Conservation (phyloP, 2,329 filamentous ascomycete species). For the Alternaria burnsii region DNA sequence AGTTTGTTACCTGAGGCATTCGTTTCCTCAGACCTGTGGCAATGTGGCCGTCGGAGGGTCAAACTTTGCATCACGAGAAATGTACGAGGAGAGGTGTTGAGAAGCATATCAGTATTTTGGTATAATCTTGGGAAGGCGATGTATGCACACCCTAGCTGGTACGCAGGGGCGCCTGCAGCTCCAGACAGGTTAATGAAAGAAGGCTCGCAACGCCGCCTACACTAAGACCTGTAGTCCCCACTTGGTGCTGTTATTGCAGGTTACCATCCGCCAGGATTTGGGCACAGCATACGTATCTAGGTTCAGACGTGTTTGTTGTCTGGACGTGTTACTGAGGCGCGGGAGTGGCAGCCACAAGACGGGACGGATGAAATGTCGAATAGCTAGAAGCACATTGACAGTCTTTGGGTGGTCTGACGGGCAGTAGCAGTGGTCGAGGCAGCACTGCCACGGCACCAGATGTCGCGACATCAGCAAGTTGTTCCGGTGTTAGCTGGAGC, state of each 20-base stretch:
- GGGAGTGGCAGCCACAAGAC: neutral
- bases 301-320: constrained; percentile 1
- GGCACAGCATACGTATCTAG: constrained; percentile 2
- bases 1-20: neutral
- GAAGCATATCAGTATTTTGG: neutral
- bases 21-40: neutral
- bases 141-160: neutral
- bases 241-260: constrained; percentile 11
- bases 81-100: neutral
- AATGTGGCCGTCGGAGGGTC: neutral
- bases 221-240: constrained; percentile 15
- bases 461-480: constrained; percentile 34
- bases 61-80: neutral
- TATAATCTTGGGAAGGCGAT: neutral
- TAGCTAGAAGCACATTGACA: neutral
- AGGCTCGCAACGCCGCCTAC: constrained; percentile 16
- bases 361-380: neutral
- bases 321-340: neutral
- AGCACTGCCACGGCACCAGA: constrained; percentile 43
- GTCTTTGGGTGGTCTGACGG: constrained; percentile 10
- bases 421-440: constrained; percentile 13
- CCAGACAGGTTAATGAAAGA: constrained; percentile 6
- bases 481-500: constrained; percentile 32
- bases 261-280: constrained; percentile 4
- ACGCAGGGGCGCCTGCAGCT: constrained; percentile 6